Conservation (phyloP, 1,139 yeast genomes). For the Magnusiomyces fungicola region DNA sequence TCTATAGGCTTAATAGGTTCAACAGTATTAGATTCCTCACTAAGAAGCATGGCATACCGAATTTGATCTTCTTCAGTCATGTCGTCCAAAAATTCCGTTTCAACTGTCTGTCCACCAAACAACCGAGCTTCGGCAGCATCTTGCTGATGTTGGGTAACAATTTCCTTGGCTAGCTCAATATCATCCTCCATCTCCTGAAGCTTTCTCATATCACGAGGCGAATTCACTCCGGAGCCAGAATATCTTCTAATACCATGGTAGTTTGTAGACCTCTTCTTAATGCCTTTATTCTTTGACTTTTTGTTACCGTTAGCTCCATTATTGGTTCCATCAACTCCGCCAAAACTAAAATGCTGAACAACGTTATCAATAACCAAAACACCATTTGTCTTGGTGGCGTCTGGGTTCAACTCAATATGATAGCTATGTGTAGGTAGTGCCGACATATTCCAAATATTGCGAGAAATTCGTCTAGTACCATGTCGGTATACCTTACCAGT, state of each 20-base stretch:
- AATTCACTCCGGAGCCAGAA: constrained; percentile 3
- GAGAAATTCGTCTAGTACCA: constrained; percentile 10
- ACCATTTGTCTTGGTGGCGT: constrained; percentile 43
- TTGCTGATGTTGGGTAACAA: constrained; percentile 13
- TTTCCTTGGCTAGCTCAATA: constrained; percentile 23
- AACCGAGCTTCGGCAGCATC: neutral
- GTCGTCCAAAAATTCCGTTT: constrained; percentile 31
- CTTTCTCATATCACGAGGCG: constrained; percentile 29
- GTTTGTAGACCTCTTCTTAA: constrained; percentile 20
- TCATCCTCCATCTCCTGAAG: constrained; percentile 31
- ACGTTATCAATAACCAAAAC: constrained; percentile 48
- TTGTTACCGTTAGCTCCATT: constrained; percentile 10
- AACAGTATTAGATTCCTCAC: constrained; percentile 19
- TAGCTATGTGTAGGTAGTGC: neutral
- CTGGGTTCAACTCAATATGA: constrained; percentile 20
- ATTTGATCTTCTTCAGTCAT: constrained; percentile 40
- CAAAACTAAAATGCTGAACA: constrained; percentile 59
- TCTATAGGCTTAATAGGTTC: neutral
- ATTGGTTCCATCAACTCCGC: constrained; percentile 28
- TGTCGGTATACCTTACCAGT: constrained; percentile 45
- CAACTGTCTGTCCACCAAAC: constrained; percentile 15
- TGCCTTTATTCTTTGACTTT: constrained; percentile 25
- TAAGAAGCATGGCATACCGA: constrained; percentile 37
- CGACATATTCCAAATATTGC: constrained; percentile 15
- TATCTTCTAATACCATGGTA: neutral